These are phyloP conservation scores for Argentina anserina DNA, from an alignment of 306 rosid genomes.

Conservation along the genomic window DNA sequence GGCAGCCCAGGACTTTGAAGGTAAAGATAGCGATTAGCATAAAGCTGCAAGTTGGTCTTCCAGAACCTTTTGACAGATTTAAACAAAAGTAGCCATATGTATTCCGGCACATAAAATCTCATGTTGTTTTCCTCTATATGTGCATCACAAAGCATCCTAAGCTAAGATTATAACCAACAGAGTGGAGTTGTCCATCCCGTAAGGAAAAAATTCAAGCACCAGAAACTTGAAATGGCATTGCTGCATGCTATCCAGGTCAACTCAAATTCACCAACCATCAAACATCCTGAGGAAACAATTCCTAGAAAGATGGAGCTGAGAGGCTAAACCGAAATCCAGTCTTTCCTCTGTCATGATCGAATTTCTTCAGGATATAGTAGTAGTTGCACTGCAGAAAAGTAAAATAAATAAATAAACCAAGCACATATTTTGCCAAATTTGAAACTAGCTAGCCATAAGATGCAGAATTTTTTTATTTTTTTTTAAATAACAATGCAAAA, in stretches of 20 bases:
- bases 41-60: constrained; percentile 3
- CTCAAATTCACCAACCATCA: constrained; percentile 20
- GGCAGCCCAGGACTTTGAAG: neutral
- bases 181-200: constrained; percentile 8
- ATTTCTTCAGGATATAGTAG: constrained; percentile 66
- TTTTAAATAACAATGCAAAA: constrained; percentile 8
- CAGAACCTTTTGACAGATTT: neutral
- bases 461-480: too few species aligned
- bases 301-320: constrained; percentile 62
- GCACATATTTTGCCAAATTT: constrained; percentile 16
- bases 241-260: neutral
- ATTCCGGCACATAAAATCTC: constrained; percentile 21
- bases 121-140: constrained; percentile 28
- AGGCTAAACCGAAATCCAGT: constrained; percentile 91
- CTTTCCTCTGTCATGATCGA: constrained; percentile 72
- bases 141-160: constrained; percentile 19
- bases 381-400: constrained; percentile 68
- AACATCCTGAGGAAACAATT: neutral
- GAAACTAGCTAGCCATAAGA: constrained; percentile 11
- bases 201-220: constrained; percentile 15
- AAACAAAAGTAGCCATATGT: constrained; percentile 7
- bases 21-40: neutral
- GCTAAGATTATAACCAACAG: constrained; percentile 5
- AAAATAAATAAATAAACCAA: constrained; percentile 26
- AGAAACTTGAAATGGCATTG: constrained; percentile 18